Evolutionary conservation across 2,329 filamentous ascomycete species (phyloP).

Genomic region (Beauveria medogensis): DNA sequence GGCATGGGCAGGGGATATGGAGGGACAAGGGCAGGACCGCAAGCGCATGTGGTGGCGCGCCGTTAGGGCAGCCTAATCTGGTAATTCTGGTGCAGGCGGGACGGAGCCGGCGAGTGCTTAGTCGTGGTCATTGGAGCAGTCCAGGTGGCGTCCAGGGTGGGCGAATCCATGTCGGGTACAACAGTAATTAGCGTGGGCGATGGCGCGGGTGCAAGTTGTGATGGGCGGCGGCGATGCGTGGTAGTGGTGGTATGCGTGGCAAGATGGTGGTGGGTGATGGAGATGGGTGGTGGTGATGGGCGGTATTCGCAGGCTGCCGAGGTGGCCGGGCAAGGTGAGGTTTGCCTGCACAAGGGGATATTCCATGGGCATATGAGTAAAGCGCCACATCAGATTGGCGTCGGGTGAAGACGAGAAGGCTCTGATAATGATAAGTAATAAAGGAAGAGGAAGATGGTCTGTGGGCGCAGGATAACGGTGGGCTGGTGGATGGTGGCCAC

Average conservation of each 20-base stretch:
- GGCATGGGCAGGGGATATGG: background rate
- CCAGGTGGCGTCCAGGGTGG: background rate
- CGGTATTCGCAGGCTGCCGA: background rate
- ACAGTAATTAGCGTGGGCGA: background rate
- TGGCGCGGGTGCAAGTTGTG: background rate
- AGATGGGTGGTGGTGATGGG: background rate
- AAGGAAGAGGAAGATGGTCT: background rate
- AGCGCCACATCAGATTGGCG: background rate
- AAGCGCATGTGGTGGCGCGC: conserved; percentile 10
- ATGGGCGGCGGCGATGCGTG: background rate
- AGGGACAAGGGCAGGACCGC: background rate
- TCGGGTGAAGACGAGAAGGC: background rate
- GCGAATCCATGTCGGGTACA: background rate
- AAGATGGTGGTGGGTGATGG: background rate
- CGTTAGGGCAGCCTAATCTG: conserved; percentile 9
- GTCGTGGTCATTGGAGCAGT: background rate
- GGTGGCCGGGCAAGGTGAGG: background rate
- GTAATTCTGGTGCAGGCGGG: conserved; percentile 8
- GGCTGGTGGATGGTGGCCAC: background rate
- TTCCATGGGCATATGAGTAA: background rate
- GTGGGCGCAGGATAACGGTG: background rate
- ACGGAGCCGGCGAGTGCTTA: background rate
- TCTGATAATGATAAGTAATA: too few species aligned
- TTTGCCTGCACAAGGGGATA: background rate
- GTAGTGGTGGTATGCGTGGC: background rate